Evolutionary conservation across 148 eudicot genomes (phyloP).

Genomic region (Talinum fruticosum): DNA sequence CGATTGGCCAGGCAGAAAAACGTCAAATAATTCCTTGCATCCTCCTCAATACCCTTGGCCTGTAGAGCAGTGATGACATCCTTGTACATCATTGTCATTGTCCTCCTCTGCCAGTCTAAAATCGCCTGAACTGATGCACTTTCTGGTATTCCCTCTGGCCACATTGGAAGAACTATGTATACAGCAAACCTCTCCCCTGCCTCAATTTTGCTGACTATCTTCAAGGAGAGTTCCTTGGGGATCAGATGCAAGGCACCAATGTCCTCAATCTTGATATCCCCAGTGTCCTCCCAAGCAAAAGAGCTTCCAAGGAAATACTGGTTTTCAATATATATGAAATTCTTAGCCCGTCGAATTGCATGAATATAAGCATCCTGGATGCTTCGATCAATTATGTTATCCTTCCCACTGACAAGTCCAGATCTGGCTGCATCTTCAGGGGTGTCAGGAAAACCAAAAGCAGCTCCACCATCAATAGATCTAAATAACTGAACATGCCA

Average conservation of each 20-base stretch:
- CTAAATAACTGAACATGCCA: constrained; percentile 11
- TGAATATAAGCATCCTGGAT: constrained; percentile 8
- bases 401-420: constrained; percentile 9
- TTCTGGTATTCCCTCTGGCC: constrained; percentile 10
- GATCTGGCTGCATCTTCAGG: constrained; percentile 1
- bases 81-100: constrained; percentile 11
- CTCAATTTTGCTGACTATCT: constrained; percentile 9
- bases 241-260: constrained; percentile 9
- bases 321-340: constrained; percentile 10
- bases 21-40: not conserved
- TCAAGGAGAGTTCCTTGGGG: constrained; percentile 6
- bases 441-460: not conserved
- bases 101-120: constrained; percentile 8
- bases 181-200: constrained; percentile 8
- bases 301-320: constrained; percentile 12
- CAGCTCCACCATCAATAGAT: constrained; percentile 11
- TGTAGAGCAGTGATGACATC: not conserved
- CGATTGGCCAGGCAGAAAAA: constrained; percentile 12
- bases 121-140: constrained; percentile 5
- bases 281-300: constrained; percentile 8
- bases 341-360: constrained; percentile 10
- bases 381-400: constrained; percentile 6
- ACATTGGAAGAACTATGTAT: constrained; percentile 5
- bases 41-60: not conserved
- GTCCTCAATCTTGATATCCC: constrained; percentile 4